Evolutionary conservation across 225 moss, liverwort and hornwort genomes (phyloP), one percentile per base, ranked within the genome.

Genomic region (Marchantia paleacea): DNA sequence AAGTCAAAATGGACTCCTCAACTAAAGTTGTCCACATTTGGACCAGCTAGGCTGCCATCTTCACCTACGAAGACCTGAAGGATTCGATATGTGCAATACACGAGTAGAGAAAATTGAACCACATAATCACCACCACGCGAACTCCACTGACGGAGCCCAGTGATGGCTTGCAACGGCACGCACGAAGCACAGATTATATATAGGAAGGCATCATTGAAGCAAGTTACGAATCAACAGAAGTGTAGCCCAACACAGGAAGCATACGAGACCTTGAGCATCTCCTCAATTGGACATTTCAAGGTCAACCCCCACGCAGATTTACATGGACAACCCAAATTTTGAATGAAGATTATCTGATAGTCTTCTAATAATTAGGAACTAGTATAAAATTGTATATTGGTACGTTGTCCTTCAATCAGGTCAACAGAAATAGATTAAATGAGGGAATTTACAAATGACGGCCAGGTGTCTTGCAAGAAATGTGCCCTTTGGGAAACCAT

Each of bases 371-470:
- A 24, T 39, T 8, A 62, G 62, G 22, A 22, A 24, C 22, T 24
- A 62, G n/a, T 24, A 24, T n/a, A 24, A 24, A 62, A 62, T 39
- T 8, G 62, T 10, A 22, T 22, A 62, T 62, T 62, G 62, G 62
- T 24, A 62, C 62, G 62, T 62, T 62, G 62, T 62, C 62, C 62
- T 62, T 62, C 22, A 22, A 62, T 62, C 62, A 62, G 62, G 62
- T 62, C n/a, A 24, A 62, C 62, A 8, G 12, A 69, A 18, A 69
- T 30, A 69, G 31, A 30, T 69, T 69, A 30, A 69, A 69, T 69
- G 69, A 69, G 29, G 28, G 69, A 69, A 69, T 69, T 69, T 69
- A 69, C 69, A 69, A 69, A 39, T 69, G 69, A 69, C 18, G 69
- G 31, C 29, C 69, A 30, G 19, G 5, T 69, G 31, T 69, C 69